Evolutionary conservation across 1,139 yeast species (phyloP).

Genomic region (Nakaseomyces bracarensis): DNA sequence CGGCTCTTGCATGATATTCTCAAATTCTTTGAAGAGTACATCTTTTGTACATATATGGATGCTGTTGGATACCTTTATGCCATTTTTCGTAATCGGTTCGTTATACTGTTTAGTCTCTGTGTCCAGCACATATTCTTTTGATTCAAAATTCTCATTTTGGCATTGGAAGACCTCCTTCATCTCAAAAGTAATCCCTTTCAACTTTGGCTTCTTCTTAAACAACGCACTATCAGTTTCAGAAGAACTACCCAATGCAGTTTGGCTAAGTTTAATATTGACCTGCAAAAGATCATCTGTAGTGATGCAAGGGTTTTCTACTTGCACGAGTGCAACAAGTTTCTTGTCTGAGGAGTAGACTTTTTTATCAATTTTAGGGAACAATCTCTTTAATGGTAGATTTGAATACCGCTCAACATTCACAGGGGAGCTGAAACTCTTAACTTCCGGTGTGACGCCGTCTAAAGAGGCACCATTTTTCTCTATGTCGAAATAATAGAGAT

Average conservation of each 20-base stretch:
- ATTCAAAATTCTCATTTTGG: conserved; percentile 27
- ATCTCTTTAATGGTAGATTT: conserved; percentile 20
- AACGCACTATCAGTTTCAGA: conserved; percentile 5
- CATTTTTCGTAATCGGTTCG: conserved; percentile 23
- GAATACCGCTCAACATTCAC: conserved; percentile 30
- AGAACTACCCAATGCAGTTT: conserved; percentile 30
- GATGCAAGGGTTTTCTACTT: conserved; percentile 30
- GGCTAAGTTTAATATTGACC: conserved; percentile 35
- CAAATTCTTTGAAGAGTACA: conserved; percentile 24
- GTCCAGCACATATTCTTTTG: conserved; percentile 29
- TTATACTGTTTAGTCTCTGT: conserved; percentile 26
- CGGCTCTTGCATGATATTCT: conserved; percentile 28
- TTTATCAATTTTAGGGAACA: conserved; percentile 23
- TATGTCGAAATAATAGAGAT: conserved; percentile 17
- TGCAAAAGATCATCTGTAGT: conserved; percentile 43
- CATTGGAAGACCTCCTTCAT: conserved; percentile 41
- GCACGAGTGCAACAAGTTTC: conserved; percentile 22
- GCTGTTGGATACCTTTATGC: conserved; percentile 20
- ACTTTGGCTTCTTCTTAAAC: conserved; percentile 33
- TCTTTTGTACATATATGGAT: conserved; percentile 25
- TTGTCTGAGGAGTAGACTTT: conserved; percentile 25
- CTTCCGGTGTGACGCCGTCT: conserved; percentile 6
- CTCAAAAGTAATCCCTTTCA: conserved; percentile 43
- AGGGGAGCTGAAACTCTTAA: conserved; percentile 19
- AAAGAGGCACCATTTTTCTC: conserved; percentile 8